Evolutionary conservation across 495 filamentous ascomycete species (phyloP), one percentile per base, ranked within the genome.

Genomic region (Aspergillus leporis): DNA sequence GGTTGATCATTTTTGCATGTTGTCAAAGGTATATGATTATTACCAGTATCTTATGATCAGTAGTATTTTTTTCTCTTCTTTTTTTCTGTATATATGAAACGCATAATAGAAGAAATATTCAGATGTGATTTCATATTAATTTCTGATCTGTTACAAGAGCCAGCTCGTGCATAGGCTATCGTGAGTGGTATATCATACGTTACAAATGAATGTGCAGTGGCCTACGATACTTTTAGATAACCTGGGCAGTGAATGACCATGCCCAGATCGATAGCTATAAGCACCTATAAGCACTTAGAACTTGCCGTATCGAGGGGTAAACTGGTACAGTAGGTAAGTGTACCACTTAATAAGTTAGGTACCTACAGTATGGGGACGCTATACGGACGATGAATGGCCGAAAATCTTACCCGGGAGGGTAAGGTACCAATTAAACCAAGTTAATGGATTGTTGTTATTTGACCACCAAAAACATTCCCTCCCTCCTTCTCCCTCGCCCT

Each of bases 391-490:
- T 47, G 43, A 53, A 18, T 38, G 50, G 31, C 30, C 31, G 50
- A 47, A 47, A 47, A 23, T 14, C 19, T 47, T 41, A 41, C 38
- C 38, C 38, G 14, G 5, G 9, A 41, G 38, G 43, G 43, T 1
- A 47, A 23, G 19, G 19, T 21, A 47, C 19, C 19, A 47, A 7
- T 21, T 6, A 14, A 18, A 43, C 1, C 40, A 2, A 18, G 18
- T n/a, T 8, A 32, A 51, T 51, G 48, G 10, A n/a, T 43, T 43
- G 40, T 21, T 19, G 13, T 43, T 43, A 43, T n/a, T 43, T 19
- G 18, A 51, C 49, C 30, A 19, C 25, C 25, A 36, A 16, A 69
- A 70, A 70, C 70, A 71, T 56, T 65, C 52, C 53, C 58, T 57
- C 57, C 45, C 50, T 61, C 55, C 61, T 45, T 63, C 61, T 51